Evolutionary conservation across 192 early-diverging fungal species (phyloP), one percentile per base, ranked within the genome.

Genomic region (Rhizophagus prolifer): DNA sequence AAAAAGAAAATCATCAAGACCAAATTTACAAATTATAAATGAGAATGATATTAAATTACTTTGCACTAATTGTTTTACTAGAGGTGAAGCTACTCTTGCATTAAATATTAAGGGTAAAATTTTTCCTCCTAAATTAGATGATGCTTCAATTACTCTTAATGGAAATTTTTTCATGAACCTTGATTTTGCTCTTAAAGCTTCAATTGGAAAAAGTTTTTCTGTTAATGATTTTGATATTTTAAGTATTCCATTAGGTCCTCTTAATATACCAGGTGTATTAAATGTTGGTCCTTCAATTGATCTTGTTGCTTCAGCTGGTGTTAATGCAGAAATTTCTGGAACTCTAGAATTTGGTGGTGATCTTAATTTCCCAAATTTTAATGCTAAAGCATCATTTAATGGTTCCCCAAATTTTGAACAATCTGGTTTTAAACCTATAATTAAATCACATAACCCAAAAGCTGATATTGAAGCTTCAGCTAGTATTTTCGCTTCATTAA

Each of bases 211-310:
- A 38, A 0, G 0, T 38, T 8, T 0, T 38, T 38, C 36, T 8
- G 36, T 5, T 8, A 38, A 38, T 6, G 36, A 38, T 38, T 38
- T 38, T 38, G 0, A 0, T 8, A 38, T 38, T 8, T 38, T 38
- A 6, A 58, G 59, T 16, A 23, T 74, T 10, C 59, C 59, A 41
- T 41, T 74, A 14, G 58, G 13, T 59, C 30, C 34, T 8, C 44
- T 74, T 21, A 26, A 31, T 25, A 16, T 74, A 41, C 72, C 72
- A 12, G 31, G 31, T 23, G 0, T 74, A 21, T 74, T 74, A 23
- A 74, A 74, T 38, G 7, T 62, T 25, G 72, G 72, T 25, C 72
- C 72, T 12, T 34, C 58, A 7, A 25, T 74, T n/a, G 26, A 61
- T 61, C 31, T 74, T 7, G 31, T 28, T 41, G 72, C 72, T 16